phyloP scores from a whole-genome alignment of 768 basidiomycete genomes.

The Leccinum ochraceum region DNA sequence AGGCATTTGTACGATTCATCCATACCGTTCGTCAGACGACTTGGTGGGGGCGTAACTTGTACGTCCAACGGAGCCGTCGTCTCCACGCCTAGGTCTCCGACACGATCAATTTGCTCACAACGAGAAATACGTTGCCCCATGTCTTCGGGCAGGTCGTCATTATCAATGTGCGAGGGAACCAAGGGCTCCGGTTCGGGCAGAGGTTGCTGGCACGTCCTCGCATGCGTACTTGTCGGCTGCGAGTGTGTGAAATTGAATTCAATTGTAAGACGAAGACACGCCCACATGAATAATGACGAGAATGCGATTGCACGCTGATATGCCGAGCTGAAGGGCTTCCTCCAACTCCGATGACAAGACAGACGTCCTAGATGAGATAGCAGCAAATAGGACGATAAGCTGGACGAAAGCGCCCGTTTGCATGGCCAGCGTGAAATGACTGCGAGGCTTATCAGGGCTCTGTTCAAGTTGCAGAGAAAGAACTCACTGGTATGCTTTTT shows the following conservation, averaged over 20 bases:
- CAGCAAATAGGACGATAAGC: constrained; percentile 59
- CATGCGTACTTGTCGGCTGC: constrained; percentile 17
- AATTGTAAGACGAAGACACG: background rate
- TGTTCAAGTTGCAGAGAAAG: background rate
- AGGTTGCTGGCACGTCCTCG: background rate
- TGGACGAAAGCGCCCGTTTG: constrained; percentile 76
- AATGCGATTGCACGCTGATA: constrained; percentile 30
- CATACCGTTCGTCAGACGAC: constrained; percentile 8
- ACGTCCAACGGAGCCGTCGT: background rate
- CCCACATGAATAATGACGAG: constrained; percentile 37
- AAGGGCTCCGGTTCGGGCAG: background rate
- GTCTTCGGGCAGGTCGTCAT: constrained; percentile 16
- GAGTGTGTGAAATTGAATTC: constrained; percentile 7
- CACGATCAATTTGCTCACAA: background rate
- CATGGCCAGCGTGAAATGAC: constrained; percentile 63
- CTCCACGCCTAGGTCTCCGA: background rate
- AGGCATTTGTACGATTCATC: background rate
- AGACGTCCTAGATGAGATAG: constrained; percentile 59
- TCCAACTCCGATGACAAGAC: constrained; percentile 45
- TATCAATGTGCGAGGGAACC: background rate
- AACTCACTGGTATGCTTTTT: constrained; percentile 56
- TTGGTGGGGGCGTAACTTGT: constrained; percentile 1
- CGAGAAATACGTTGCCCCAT: constrained; percentile 14
- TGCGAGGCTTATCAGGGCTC: constrained; percentile 27
- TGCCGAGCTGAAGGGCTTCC: constrained; percentile 36